These are phyloP conservation scores for Volvox reticuliferus DNA, from an alignment of 139 green algal species.

Conservation along the genomic window DNA sequence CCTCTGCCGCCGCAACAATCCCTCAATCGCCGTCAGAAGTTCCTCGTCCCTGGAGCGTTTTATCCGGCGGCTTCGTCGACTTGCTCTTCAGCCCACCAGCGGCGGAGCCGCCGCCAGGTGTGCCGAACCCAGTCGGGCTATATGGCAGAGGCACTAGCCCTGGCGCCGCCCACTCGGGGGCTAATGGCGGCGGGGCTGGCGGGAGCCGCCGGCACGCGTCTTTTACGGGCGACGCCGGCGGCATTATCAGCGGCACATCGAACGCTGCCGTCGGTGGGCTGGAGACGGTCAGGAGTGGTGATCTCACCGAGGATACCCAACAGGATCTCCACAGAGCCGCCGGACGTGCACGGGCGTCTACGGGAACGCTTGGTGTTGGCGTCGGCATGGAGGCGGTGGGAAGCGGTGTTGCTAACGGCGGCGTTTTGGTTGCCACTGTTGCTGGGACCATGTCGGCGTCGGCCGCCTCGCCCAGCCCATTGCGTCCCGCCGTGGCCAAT, in stretches of 20 bases:
- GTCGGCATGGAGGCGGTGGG: background rate
- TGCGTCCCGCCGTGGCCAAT: background rate
- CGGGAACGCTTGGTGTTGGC: background rate
- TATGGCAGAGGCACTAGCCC: background rate
- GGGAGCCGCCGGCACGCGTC: background rate
- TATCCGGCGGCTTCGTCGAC: constrained; percentile 31
- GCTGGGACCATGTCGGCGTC: background rate
- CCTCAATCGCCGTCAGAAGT: background rate
- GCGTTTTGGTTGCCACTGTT: background rate
- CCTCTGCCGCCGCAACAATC: background rate
- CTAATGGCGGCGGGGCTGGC: background rate
- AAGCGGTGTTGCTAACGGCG: background rate
- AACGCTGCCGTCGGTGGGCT: background rate
- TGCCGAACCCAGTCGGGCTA: background rate
- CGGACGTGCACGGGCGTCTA: background rate
- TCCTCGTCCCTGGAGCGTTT: constrained; percentile 14
- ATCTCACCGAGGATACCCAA: background rate
- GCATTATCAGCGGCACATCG: background rate
- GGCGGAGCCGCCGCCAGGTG: constrained; percentile 4
- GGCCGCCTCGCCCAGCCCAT: background rate
- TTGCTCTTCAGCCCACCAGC: background rate
- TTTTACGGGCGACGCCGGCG: background rate
- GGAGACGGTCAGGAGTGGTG: background rate
- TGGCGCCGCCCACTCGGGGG: background rate
- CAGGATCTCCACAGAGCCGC: background rate